These are phyloP conservation scores for Colletotrichum phormii DNA, from an alignment of 2,329 filamentous ascomycete genomes.

Conservation along the genomic window DNA sequence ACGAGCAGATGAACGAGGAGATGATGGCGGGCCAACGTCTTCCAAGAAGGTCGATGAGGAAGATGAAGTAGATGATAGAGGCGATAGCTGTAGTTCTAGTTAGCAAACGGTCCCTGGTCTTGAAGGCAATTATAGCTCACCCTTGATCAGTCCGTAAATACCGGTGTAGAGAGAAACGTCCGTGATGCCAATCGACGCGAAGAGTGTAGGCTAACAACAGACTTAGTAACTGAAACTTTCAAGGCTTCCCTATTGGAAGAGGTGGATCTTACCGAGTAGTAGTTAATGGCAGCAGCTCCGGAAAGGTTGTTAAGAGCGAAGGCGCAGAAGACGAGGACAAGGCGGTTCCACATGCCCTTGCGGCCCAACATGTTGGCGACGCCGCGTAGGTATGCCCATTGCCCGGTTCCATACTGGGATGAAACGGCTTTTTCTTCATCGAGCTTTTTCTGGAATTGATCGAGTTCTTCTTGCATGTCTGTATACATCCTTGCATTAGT, in stretches of 20 bases:
- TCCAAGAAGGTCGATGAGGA: constrained; percentile 52
- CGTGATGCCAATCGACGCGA: constrained; percentile 56
- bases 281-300: constrained; percentile 52
- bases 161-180: constrained; percentile 60
- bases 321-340: constrained; percentile 50
- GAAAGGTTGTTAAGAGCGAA: constrained; percentile 54
- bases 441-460: constrained; percentile 54
- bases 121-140: neutral
- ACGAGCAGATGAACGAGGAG: constrained; percentile 59
- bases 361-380: constrained; percentile 48
- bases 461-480: constrained; percentile 58
- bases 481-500: neutral
- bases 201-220: constrained; percentile 42
- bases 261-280: constrained; percentile 46
- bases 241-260: neutral
- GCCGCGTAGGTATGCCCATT: constrained; percentile 49
- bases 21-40: constrained; percentile 56
- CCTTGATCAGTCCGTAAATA: constrained; percentile 60
- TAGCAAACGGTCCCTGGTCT: too few relatives aligned
- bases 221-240: neutral
- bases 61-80: constrained; percentile 54
- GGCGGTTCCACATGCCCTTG: constrained; percentile 54
- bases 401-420: constrained; percentile 45
- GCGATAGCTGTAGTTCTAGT: constrained; percentile 43
- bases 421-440: constrained; percentile 48